phyloP scores from a whole-genome alignment of 352 stramenopile genomes.

The Albugo candida region DNA sequence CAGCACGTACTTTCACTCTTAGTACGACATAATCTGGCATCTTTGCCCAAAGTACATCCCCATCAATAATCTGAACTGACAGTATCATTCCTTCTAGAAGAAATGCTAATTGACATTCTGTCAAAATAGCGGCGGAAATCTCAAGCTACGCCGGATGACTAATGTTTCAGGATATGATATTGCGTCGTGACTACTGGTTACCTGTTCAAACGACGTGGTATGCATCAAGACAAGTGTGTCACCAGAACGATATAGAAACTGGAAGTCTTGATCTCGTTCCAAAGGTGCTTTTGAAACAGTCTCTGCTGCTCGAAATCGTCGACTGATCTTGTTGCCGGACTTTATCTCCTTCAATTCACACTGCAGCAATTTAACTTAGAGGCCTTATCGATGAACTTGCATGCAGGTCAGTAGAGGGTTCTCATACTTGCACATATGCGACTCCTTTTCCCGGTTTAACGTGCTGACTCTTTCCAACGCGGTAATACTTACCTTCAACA shows the following conservation, averaged over 20 bases:
- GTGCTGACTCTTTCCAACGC: conserved; percentile 65
- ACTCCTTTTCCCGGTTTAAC: conserved; percentile 73
- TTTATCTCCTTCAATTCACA: conserved; percentile 75
- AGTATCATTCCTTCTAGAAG: conserved; percentile 60
- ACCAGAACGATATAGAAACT: conserved; percentile 69
- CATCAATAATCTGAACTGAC: conserved; percentile 70
- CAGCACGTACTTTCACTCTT: conserved; percentile 26
- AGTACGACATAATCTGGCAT: conserved; percentile 70
- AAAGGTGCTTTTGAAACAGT: conserved; percentile 59
- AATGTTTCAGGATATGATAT: background rate
- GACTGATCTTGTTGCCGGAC: conserved; percentile 66
- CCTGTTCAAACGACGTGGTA: conserved; percentile 62
- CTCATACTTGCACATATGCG: conserved; percentile 45
- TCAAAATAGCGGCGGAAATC: conserved; percentile 44
- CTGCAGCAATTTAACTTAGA: conserved; percentile 8
- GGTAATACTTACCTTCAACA: conserved; percentile 67
- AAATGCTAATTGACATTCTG: conserved; percentile 53
- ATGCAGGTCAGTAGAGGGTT: too few species aligned
- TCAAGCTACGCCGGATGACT: conserved; percentile 25
- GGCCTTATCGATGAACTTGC: background rate
- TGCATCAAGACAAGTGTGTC: conserved; percentile 72
- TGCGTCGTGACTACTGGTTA: conserved; percentile 3
- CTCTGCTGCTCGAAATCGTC: conserved; percentile 63
- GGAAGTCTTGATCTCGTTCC: conserved; percentile 45
- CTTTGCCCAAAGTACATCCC: conserved; percentile 66